Evolutionary conservation across 2,329 filamentous ascomycete species (phyloP), one percentile per base, ranked within the genome.

Genomic region (Trichoderma koningii): DNA sequence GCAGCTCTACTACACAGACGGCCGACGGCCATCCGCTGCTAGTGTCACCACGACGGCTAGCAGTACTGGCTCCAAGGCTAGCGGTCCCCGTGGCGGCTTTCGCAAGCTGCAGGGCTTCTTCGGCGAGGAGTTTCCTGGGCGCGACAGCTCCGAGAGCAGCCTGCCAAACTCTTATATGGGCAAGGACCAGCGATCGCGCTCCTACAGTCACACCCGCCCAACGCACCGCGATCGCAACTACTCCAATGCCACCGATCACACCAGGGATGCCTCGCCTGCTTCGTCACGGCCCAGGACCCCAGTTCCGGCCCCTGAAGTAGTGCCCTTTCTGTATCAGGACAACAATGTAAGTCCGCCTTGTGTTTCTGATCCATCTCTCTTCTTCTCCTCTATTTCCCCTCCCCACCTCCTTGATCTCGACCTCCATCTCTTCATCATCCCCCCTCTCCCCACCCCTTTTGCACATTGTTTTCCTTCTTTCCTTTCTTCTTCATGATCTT

Each of bases 241-340:
- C 76, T 97, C 93, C 60, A 87, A 87, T 76, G 86, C 86, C 61
- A 88, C 87, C 62, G 87, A 95, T 73, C 85, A 89, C 71, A 89
- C 88, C 69, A 82, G 88, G 67, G 89, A 93, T 68, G 84, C 83
- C 52, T 96, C 93, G 61, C 92, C 92, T 47, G 85, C 86, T 60
- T 87, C 86, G 38, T 93, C 90, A 30, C 85, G 92, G 70, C 92
- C 93, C 55, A 85, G 90, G 71, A 96, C 92, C n/a, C 93, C 93
- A 14, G 83, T 93, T 59, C 91, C 91, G 48, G 92, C 91, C 14
- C 95, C 92, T 73, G 94, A 98, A 77, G 93, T 99, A 65, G 95
- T 96, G 45, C 95, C 95, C n/a, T 99, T 97, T 84, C 84, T 96
- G 68, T 98, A 95, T 75, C 95, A 98, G 77, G 92, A 95, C 66